Evolutionary conservation across 495 filamentous ascomycete species (phyloP).

Genomic region (Cercophora scortea): DNA sequence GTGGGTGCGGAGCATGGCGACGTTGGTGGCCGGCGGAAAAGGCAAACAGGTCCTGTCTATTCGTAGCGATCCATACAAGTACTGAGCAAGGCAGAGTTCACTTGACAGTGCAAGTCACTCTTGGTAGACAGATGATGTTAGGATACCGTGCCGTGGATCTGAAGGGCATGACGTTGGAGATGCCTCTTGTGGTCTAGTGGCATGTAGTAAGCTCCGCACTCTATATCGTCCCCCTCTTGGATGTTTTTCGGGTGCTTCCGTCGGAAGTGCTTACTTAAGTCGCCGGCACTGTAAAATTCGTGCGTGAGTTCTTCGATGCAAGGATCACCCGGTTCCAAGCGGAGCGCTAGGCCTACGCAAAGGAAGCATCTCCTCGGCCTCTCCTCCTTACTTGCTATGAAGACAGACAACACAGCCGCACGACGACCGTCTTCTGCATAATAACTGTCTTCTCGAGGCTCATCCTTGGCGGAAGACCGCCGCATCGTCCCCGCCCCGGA

Average conservation of each 20-base stretch:
- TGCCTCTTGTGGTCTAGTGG: constrained; percentile 6
- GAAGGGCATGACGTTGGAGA: constrained; percentile 6
- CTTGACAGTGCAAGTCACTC: too few species aligned
- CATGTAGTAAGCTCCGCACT: not conserved
- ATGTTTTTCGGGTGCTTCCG: not conserved
- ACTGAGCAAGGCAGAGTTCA: too few species aligned
- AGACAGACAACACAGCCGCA: constrained; percentile 4
- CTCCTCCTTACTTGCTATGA: constrained; percentile 1
- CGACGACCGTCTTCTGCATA: not conserved
- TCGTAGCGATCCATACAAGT: too few species aligned
- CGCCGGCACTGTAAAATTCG: constrained; percentile 1
- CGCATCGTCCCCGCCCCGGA: too few species aligned
- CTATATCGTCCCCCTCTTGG: not conserved
- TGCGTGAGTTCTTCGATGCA: constrained; percentile 4
- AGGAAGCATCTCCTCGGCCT: constrained; percentile 6
- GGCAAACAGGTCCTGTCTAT: too few species aligned
- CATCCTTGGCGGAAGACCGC: not conserved
- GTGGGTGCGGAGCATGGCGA: too few species aligned
- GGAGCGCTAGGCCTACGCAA: constrained; percentile 1
- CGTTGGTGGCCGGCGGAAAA: too few species aligned
- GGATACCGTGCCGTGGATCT: constrained; percentile 4
- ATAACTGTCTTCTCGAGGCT: not conserved
- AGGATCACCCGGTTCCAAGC: constrained; percentile 3
- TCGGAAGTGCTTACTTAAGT: not conserved
- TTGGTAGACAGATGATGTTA: too few species aligned